Evolutionary conservation across 2,329 filamentous ascomycete genomes (phyloP).

Genomic region (Alternaria postmessia): DNA sequence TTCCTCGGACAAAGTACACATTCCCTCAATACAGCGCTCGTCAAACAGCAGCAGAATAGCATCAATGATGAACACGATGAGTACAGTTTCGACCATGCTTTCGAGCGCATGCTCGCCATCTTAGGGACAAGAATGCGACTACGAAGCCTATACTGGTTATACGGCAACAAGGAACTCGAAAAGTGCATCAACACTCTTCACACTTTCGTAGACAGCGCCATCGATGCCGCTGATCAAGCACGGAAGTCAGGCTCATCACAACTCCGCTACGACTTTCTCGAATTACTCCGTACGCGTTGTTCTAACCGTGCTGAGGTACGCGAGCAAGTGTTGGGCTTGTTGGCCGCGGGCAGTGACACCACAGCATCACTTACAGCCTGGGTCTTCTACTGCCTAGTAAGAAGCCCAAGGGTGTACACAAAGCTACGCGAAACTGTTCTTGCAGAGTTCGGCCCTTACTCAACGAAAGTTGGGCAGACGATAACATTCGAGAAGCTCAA

Average conservation of each 20-base stretch:
- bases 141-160: constrained; percentile 12
- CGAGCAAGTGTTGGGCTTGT: constrained; percentile 59
- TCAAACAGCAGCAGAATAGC: not conserved
- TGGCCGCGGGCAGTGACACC: constrained; percentile 63
- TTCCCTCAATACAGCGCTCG: not conserved
- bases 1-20: constrained; percentile 8
- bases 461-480: constrained; percentile 14
- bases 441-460: constrained; percentile 46
- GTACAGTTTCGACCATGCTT: constrained; percentile 7
- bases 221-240: constrained; percentile 9
- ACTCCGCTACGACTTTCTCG: constrained; percentile 12
- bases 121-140: constrained; percentile 12
- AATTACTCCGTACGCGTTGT: constrained; percentile 7
- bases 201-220: constrained; percentile 8
- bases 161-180: constrained; percentile 6
- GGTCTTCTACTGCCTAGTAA: constrained; percentile 44
- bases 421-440: constrained; percentile 48
- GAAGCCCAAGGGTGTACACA: constrained; percentile 45
- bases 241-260: not conserved
- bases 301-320: constrained; percentile 9
- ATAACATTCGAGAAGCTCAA: constrained; percentile 20
- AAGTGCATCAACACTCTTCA: constrained; percentile 8
- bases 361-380: constrained; percentile 54
- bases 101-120: constrained; percentile 11
- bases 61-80: not conserved